Conservation (phyloP, 306 rosid genomes). For the Carpinus viminea region DNA sequence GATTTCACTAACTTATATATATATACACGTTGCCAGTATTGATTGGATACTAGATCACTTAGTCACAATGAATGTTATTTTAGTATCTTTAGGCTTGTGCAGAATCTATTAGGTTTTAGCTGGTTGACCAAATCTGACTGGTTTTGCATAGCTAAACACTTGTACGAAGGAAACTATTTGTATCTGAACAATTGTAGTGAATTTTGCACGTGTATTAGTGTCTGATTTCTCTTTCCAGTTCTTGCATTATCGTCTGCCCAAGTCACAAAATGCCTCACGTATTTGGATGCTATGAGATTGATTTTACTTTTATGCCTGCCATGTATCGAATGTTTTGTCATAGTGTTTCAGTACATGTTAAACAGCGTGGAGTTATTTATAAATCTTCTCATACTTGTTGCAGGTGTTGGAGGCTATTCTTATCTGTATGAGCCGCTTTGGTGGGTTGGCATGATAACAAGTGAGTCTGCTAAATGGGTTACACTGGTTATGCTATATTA, state of each 20-base stretch:
- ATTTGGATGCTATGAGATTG: neutral
- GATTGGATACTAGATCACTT: no score
- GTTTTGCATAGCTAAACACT: neutral
- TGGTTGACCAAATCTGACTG: neutral
- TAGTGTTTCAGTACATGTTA: neutral
- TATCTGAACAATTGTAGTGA: neutral
- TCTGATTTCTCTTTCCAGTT: neutral
- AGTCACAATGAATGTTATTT: no score
- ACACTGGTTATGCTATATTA: neutral
- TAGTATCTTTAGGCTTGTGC: neutral
- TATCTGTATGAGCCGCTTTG: slow-evolving; percentile 97
- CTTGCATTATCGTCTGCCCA: neutral
- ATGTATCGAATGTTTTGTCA: slow-evolving; percentile 3
- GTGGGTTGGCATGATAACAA: slow-evolving; percentile 99
- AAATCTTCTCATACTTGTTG: slow-evolving; percentile 31
- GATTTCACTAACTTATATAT: neutral
- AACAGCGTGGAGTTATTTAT: slow-evolving; percentile 9
- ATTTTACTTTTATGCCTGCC: neutral
- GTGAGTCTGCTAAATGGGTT: slow-evolving; percentile 50
- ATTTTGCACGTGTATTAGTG: neutral
- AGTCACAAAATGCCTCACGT: neutral
- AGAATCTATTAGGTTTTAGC: neutral
- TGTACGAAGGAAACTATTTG: neutral
- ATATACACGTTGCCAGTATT: neutral
- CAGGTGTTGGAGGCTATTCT: slow-evolving; percentile 97